These are phyloP conservation scores for Purpureocillium takamizusanense DNA, from an alignment of 2,329 filamentous ascomycete genomes.

Conservation along the genomic window DNA sequence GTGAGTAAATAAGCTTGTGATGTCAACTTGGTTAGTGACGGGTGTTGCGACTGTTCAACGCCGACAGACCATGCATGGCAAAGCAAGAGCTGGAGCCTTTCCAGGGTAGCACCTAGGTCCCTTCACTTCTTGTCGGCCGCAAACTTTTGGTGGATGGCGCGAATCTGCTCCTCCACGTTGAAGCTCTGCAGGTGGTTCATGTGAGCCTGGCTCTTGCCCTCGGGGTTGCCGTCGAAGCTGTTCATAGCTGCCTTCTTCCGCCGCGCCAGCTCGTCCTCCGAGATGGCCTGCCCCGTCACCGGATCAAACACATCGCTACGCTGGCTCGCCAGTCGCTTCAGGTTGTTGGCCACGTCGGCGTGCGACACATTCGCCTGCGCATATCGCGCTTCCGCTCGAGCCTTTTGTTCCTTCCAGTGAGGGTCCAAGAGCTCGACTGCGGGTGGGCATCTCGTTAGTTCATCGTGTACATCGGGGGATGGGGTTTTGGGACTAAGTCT, in stretches of 20 bases:
- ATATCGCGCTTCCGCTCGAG: conserved; percentile 76
- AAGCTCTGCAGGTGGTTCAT: conserved; percentile 54
- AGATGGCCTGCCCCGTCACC: conserved; percentile 56
- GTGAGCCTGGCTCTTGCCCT: conserved; percentile 44
- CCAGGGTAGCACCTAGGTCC: too few species aligned
- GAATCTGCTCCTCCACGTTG: conserved; percentile 81
- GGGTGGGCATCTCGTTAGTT: not conserved
- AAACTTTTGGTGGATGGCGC: conserved; percentile 50
- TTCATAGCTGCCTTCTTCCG: conserved; percentile 64
- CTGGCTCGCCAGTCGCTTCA: conserved; percentile 89
- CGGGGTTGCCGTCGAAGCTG: conserved; percentile 57
- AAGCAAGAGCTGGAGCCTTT: too few species aligned
- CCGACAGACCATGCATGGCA: too few species aligned
- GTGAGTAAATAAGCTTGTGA: too few species aligned
- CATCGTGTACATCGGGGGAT: too few species aligned
- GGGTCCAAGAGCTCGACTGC: conserved; percentile 85
- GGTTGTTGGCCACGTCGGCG: conserved; percentile 81
- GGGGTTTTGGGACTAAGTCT: conserved; percentile 15
- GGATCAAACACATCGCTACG: conserved; percentile 80
- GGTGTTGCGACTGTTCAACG: too few species aligned
- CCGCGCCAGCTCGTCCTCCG: conserved; percentile 64
- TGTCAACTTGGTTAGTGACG: too few species aligned
- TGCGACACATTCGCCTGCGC: conserved; percentile 81
- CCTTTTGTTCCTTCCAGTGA: conserved; percentile 90
- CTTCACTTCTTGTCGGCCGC: conserved; percentile 24